Conservation (phyloP, 1,284 basidiomycete species). For the Cutaneotrichosporon dermatis region DNA sequence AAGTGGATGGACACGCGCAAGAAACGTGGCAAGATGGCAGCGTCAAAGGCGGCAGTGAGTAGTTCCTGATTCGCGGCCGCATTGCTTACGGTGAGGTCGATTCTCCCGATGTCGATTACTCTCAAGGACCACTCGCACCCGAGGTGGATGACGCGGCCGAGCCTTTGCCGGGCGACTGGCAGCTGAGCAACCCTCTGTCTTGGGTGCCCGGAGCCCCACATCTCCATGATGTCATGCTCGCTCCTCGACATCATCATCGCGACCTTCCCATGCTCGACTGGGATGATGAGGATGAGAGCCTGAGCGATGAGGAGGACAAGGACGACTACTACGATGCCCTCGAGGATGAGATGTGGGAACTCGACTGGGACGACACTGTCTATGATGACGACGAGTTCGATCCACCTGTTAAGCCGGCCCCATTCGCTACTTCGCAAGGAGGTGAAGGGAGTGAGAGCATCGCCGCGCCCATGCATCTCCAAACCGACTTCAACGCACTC, state of each 20-base stretch:
- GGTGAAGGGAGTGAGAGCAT: too few relatives aligned
- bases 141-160: not conserved
- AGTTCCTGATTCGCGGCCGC: too few relatives aligned
- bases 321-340: not conserved
- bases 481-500: not conserved
- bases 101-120: not conserved
- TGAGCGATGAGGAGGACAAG: not conserved
- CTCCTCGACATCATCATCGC: not conserved
- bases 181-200: not conserved
- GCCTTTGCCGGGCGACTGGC: not conserved
- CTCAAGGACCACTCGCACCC: not conserved
- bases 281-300: not conserved
- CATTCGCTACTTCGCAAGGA: too few relatives aligned
- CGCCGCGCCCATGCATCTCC: not conserved
- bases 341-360: not conserved
- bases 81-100: not conserved
- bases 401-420: too few relatives aligned
- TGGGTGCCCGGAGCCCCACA: too few relatives aligned
- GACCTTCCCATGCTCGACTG: not conserved
- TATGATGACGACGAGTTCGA: not conserved
- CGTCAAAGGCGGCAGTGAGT: constrained; percentile 6
- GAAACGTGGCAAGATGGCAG: constrained; percentile 8
- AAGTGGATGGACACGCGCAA: constrained; percentile 18
- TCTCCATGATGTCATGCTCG: not conserved
- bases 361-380: not conserved